phyloP scores from a whole-genome alignment of 306 rosid genomes.

The Inga laurina region DNA sequence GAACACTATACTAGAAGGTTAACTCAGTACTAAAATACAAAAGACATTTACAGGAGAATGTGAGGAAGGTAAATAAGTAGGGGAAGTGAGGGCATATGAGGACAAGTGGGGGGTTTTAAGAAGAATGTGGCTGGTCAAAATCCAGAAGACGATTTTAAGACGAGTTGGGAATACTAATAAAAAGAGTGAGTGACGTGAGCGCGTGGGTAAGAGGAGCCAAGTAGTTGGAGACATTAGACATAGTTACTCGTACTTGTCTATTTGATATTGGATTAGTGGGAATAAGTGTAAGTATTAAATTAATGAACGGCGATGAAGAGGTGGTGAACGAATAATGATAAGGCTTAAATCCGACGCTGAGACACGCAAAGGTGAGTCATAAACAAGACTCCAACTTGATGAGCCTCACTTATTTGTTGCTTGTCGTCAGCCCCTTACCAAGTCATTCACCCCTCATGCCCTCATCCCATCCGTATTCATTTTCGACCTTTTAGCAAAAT shows the following conservation, averaged over 20 bases:
- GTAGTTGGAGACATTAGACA: neutral
- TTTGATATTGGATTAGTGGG: neutral
- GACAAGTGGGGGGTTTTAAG: neutral
- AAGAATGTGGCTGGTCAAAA: conserved; percentile 4
- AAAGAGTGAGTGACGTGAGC: neutral
- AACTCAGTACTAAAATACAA: too few relatives aligned
- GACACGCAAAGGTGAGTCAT: neutral
- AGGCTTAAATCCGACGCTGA: conserved; percentile 1
- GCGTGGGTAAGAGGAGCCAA: neutral
- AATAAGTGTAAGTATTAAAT: neutral
- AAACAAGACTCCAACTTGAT: neutral
- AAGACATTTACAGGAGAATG: neutral
- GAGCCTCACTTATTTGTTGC: neutral
- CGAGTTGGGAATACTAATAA: neutral
- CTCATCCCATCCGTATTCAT: neutral
- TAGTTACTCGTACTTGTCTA: too few relatives aligned
- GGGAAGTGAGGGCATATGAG: neutral
- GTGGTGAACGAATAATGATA: neutral
- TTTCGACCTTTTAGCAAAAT: neutral
- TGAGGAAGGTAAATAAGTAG: neutral
- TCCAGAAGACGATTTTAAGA: neutral
- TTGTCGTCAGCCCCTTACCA: neutral
- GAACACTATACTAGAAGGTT: too few relatives aligned
- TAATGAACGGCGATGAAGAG: neutral
- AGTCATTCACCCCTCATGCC: too few relatives aligned